These are phyloP conservation scores for Penicillium sp. DNA, from an alignment of 2,329 filamentous ascomycete species.

Conservation along the genomic window DNA sequence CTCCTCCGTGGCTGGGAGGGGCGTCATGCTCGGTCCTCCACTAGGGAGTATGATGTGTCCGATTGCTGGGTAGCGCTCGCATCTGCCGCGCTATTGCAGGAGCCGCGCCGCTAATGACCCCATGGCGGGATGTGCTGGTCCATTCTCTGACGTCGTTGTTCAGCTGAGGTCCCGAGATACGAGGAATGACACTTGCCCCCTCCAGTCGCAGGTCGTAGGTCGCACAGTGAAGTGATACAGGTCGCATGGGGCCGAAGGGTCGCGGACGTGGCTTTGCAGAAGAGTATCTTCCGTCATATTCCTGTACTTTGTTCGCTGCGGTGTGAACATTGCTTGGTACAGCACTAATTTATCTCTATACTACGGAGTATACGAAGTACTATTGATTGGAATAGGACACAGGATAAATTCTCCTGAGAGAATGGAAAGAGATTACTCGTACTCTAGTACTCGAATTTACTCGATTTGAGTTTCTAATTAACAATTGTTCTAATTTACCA, in stretches of 20 bases:
- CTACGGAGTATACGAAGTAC: neutral
- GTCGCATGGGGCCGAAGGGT: conserved; percentile 14
- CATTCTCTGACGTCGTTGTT: conserved; percentile 35
- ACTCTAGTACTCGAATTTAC: too few species aligned
- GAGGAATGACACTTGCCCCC: neutral
- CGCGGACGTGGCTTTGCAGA: neutral
- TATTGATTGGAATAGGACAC: too few species aligned
- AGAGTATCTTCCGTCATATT: neutral
- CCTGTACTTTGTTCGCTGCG: too few species aligned
- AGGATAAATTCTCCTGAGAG: too few species aligned
- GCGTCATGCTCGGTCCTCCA: conserved; percentile 1
- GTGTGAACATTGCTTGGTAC: too few species aligned
- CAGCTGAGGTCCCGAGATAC: conserved; percentile 13
- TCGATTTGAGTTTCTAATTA: too few species aligned
- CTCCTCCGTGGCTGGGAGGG: neutral
- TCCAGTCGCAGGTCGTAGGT: conserved; percentile 5
- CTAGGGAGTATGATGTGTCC: conserved; percentile 33
- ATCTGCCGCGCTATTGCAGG: conserved; percentile 30
- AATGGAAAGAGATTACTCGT: too few species aligned
- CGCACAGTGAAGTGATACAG: conserved; percentile 18
- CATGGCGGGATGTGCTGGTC: conserved; percentile 25
- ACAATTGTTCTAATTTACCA: too few species aligned
- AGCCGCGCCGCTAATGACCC: conserved; percentile 30
- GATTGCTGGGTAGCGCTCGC: conserved; percentile 16
- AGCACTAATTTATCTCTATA: too few species aligned